Conservation (phyloP, 768 basidiomycete species). For the Tricholomella constricta region DNA sequence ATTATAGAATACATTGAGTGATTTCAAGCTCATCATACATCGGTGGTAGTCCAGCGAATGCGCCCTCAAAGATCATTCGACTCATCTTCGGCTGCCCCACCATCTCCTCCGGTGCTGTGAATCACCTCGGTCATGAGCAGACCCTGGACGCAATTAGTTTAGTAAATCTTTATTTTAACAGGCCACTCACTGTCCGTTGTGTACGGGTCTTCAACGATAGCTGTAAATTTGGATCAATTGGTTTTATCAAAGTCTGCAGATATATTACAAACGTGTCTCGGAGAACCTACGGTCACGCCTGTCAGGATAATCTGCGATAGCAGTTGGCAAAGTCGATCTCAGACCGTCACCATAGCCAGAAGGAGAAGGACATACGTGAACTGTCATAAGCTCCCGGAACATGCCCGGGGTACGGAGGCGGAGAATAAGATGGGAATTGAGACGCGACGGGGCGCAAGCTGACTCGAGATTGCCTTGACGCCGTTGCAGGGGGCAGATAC, state of each 20-base stretch:
- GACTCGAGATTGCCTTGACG: conserved; percentile 14
- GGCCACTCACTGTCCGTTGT: conserved; percentile 7
- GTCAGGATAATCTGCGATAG: conserved; percentile 17
- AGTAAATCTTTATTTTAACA: too few species aligned
- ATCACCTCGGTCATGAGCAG: not conserved
- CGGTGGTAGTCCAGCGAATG: too few species aligned
- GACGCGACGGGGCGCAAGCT: conserved; percentile 22
- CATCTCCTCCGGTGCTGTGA: conserved; percentile 1
- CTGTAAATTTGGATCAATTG: conserved; percentile 1
- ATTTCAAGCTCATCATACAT: too few species aligned
- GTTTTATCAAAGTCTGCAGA: not conserved
- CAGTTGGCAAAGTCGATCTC: conserved; percentile 4
- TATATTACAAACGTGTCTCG: conserved; percentile 10
- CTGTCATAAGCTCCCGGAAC: conserved; percentile 10
- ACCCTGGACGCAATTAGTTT: not conserved
- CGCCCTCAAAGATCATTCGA: too few species aligned
- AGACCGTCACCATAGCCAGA: not conserved
- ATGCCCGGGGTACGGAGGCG: conserved; percentile 25
- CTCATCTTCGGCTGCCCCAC: not conserved
- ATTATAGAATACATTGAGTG: too few species aligned
- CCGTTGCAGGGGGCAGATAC: conserved; percentile 20
- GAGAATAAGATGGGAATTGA: conserved; percentile 24
- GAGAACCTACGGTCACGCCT: conserved; percentile 13
- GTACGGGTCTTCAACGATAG: conserved; percentile 15
- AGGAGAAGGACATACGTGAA: conserved; percentile 20